Conservation (phyloP, 257 asterid genomes). For the Fraxinus quadrangulata region DNA sequence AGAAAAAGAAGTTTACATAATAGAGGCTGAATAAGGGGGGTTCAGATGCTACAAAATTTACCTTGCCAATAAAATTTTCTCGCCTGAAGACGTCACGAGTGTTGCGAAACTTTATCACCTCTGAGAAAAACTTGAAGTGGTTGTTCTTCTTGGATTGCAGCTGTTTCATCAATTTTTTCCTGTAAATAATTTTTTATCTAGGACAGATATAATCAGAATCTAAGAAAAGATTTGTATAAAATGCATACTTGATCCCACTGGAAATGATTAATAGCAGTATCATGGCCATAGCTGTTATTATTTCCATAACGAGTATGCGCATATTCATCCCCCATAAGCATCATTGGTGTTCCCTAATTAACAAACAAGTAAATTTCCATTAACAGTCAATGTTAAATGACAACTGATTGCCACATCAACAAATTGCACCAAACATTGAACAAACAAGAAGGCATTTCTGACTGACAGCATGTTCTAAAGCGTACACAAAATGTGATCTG, state of each 20-base stretch:
- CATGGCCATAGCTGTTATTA: conserved; percentile 97
- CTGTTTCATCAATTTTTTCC: conserved; percentile 49
- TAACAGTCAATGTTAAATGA: conserved; percentile 4
- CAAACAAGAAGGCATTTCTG: background rate
- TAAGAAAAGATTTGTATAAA: conserved; percentile 11
- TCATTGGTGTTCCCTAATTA: conserved; percentile 93
- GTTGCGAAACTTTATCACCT: conserved; percentile 71
- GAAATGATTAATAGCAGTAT: conserved; percentile 79
- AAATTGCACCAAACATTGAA: conserved; percentile 1
- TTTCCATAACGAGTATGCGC: conserved; percentile 94
- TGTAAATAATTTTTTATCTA: conserved; percentile 11
- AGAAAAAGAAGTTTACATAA: conserved; percentile 8
- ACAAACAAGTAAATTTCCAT: conserved; percentile 27
- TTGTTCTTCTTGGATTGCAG: conserved; percentile 69
- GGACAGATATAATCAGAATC: conserved; percentile 4
- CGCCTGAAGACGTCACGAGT: conserved; percentile 55
- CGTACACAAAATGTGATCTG: background rate
- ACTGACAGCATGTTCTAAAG: background rate
- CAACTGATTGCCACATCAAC: conserved; percentile 17
- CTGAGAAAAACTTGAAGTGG: conserved; percentile 86
- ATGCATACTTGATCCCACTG: conserved; percentile 83
- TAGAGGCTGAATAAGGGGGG: background rate
- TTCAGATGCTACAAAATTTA: conserved; percentile 31
- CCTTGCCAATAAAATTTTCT: conserved; percentile 79
- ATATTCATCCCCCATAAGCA: conserved; percentile 99